phyloP scores from a whole-genome alignment of 2,329 filamentous ascomycete species.

The Penicillium sp. region DNA sequence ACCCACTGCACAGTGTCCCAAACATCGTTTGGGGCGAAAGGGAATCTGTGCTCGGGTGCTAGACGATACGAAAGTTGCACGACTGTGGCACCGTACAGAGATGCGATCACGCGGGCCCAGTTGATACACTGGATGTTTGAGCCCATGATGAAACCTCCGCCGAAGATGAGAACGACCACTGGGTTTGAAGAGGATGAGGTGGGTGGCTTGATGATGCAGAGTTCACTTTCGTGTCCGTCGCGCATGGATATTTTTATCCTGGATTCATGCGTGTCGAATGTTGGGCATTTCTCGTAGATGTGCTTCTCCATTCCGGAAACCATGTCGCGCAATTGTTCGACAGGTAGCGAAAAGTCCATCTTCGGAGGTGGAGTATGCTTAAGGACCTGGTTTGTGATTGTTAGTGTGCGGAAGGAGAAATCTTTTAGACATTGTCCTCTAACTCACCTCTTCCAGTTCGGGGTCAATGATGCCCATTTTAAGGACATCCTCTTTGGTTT shows the following conservation, averaged over 20 bases:
- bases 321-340: not conserved
- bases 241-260: conserved; percentile 15
- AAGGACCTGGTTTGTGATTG: not conserved
- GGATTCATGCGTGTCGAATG: conserved; percentile 7
- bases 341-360: not conserved
- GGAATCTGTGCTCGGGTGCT: conserved; percentile 6
- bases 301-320: not conserved
- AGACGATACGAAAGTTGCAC: conserved; percentile 4
- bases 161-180: conserved; percentile 28
- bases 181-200: conserved; percentile 9
- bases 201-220: conserved; percentile 19
- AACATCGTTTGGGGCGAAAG: conserved; percentile 1
- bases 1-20: conserved; percentile 10
- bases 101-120: conserved; percentile 22
- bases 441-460: conserved; percentile 7
- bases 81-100: conserved; percentile 23
- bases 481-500: conserved; percentile 9
- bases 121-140: conserved; percentile 22
- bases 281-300: not conserved
- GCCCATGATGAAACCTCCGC: conserved; percentile 31
- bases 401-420: not conserved
- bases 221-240: conserved; percentile 1
- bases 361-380: conserved; percentile 2
- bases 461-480: conserved; percentile 9
- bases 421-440: not conserved